phyloP scores from a whole-genome alignment of 73 alveolate genomes.

The Vitrella brassicaformis region DNA sequence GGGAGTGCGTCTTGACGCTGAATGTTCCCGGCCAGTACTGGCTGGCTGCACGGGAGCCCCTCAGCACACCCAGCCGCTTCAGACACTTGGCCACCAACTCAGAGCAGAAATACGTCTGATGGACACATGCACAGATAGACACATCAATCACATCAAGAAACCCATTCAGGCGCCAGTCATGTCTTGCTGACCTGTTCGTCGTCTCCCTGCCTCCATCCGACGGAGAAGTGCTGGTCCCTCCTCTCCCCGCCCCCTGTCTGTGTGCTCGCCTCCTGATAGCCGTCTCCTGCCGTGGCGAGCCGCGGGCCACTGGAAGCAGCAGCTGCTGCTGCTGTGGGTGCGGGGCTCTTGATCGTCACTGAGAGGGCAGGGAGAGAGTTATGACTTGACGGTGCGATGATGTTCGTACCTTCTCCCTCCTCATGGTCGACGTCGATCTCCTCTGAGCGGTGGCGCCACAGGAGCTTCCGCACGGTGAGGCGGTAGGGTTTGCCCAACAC shows the following conservation, averaged over 20 bases:
- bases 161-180: not conserved
- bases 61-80: slow-evolving; percentile 45
- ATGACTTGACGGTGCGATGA: too few species aligned
- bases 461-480: not conserved
- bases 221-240: not conserved
- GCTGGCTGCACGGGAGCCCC: slow-evolving; percentile 43
- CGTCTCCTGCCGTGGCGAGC: too few species aligned
- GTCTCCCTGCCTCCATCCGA: not conserved
- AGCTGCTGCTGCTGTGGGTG: too few species aligned
- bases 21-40: slow-evolving; percentile 53
- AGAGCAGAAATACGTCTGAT: slow-evolving; percentile 39
- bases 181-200: not conserved
- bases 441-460: not conserved
- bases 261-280: not conserved
- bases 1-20: too few species aligned
- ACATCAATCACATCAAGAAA: not conserved
- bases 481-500: not conserved
- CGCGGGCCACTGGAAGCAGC: too few species aligned
- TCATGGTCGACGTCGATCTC: too few species aligned
- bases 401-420: too few species aligned
- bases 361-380: too few species aligned
- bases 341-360: too few species aligned
- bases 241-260: not conserved
- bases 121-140: not conserved
- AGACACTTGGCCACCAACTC: slow-evolving; percentile 48